Conservation (phyloP, 2,329 filamentous ascomycete genomes). For the Ilyonectria robusta region DNA sequence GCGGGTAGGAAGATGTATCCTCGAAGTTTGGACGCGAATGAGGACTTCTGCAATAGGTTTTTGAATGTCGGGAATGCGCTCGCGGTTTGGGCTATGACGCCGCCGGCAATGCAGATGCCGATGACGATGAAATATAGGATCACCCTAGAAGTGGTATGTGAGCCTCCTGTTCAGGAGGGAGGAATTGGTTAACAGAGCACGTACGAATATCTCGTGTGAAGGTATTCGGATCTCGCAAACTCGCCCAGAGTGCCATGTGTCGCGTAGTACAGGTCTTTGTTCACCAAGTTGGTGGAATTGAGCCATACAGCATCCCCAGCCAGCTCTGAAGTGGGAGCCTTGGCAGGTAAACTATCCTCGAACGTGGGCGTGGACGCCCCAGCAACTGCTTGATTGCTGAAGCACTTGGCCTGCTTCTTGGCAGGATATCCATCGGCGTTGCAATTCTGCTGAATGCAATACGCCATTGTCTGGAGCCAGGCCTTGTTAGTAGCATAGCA, state of each 20-base stretch:
- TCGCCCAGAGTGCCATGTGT: conserved; percentile 12
- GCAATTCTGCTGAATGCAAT: conserved; percentile 12
- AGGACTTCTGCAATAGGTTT: neutral
- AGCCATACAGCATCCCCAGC: conserved; percentile 6
- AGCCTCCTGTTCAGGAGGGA: too few species aligned
- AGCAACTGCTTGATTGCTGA: too few species aligned
- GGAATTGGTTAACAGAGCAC: too few species aligned
- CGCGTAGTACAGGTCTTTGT: conserved; percentile 10
- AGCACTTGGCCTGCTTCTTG: too few species aligned
- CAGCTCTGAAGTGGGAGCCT: neutral
- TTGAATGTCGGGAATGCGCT: conserved; percentile 1
- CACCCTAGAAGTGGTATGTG: too few species aligned
- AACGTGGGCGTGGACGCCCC: too few species aligned
- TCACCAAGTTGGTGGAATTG: conserved; percentile 5
- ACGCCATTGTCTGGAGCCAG: conserved; percentile 10
- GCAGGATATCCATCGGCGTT: neutral
- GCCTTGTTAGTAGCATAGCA: conserved; percentile 6
- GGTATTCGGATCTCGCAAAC: conserved; percentile 9
- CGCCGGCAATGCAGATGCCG: too few species aligned
- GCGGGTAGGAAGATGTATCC: conserved; percentile 8
- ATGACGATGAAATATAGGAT: too few species aligned
- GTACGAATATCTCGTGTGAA: conserved; percentile 10
- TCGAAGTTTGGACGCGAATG: conserved; percentile 10
- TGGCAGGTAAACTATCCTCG: too few species aligned
- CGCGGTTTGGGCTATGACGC: neutral